Evolutionary conservation across 306 rosid species (phyloP).

Genomic region (Neltuma alba): DNA sequence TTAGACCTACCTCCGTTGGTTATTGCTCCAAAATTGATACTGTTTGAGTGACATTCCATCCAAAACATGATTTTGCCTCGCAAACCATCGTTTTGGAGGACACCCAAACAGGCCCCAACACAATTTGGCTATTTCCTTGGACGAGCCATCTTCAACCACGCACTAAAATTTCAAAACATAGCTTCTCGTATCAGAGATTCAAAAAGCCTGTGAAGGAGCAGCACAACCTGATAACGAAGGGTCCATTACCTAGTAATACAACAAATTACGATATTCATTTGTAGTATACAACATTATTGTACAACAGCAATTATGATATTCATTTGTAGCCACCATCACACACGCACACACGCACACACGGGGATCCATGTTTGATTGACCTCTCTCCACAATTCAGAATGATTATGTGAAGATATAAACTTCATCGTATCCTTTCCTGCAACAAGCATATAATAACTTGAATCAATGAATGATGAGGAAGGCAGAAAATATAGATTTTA

Average conservation of each 20-base stretch:
- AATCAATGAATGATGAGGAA: neutral
- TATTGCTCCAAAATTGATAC: too few relatives aligned
- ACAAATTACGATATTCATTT: neutral
- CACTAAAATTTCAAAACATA: neutral
- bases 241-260: neutral
- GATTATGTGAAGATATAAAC: slow-evolving; percentile 63
- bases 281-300: too few relatives aligned
- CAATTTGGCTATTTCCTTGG: neutral
- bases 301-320: too few relatives aligned
- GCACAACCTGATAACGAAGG: neutral
- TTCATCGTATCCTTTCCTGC: slow-evolving; percentile 77
- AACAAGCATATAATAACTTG: neutral
- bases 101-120: too few relatives aligned
- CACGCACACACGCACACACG: too few relatives aligned
- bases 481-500: neutral
- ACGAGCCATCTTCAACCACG: neutral
- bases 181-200: neutral
- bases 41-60: too few relatives aligned
- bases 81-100: too few relatives aligned
- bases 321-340: neutral
- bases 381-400: too few relatives aligned
- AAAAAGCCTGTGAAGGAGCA: neutral
- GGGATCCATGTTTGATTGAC: too few relatives aligned
- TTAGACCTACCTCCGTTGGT: too few relatives aligned
- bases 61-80: too few relatives aligned